These are phyloP conservation scores for Nematocida sp. DNA, from an alignment of 371 early-diverging fungal species.

Conservation along the genomic window DNA sequence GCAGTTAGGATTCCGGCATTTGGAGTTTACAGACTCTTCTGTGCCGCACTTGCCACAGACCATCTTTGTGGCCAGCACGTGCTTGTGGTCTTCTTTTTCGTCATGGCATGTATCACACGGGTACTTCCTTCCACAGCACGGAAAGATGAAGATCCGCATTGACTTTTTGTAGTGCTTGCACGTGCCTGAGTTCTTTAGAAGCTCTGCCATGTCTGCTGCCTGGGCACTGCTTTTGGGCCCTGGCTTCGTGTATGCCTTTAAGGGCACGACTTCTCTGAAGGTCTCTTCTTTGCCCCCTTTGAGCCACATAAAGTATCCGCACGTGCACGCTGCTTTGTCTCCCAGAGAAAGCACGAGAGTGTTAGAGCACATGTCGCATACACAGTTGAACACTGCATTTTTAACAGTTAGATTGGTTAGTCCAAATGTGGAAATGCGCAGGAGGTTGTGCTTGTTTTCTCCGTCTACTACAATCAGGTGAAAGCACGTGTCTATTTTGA, in stretches of 20 bases:
- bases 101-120: slow-evolving; percentile 89
- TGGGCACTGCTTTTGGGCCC: slow-evolving; percentile 65
- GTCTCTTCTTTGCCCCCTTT: slow-evolving; percentile 67
- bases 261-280: slow-evolving; percentile 1
- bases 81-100: slow-evolving; percentile 67
- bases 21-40: slow-evolving; percentile 70
- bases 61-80: slow-evolving; percentile 71
- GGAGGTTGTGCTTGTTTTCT: slow-evolving; percentile 17
- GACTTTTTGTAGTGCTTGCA: slow-evolving; percentile 84
- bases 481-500: slow-evolving; percentile 37
- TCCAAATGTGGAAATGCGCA: slow-evolving; percentile 1
- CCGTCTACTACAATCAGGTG: slow-evolving; percentile 29
- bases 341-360: slow-evolving; percentile 3
- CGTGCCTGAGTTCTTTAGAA: slow-evolving; percentile 68
- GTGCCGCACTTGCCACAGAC: slow-evolving; percentile 81
- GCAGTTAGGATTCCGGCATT: slow-evolving; percentile 68
- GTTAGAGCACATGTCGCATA: slow-evolving; percentile 44
- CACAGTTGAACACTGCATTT: background rate
- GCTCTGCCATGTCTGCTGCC: slow-evolving; percentile 56
- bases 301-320: slow-evolving; percentile 69
- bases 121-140: slow-evolving; percentile 75
- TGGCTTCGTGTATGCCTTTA: slow-evolving; percentile 41
- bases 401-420: slow-evolving; percentile 6
- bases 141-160: slow-evolving; percentile 86
- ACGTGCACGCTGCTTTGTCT: slow-evolving; percentile 61